Conservation (phyloP, 495 filamentous ascomycete genomes). For the Aspergillus sclerotiicarbonarius region DNA sequence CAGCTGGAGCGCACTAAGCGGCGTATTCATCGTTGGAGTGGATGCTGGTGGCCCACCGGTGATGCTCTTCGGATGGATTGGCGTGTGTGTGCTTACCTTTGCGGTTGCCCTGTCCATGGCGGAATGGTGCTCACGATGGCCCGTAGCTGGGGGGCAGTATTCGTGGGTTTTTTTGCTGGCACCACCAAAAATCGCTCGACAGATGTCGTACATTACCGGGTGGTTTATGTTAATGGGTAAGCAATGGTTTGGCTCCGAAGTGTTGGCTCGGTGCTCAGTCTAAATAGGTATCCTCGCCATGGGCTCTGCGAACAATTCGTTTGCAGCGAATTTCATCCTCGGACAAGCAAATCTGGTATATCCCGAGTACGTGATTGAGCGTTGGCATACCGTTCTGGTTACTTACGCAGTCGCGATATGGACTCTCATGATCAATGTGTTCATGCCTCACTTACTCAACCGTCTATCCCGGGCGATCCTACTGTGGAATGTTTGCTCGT, state of each 20-base stretch:
- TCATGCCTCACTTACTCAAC: constrained; percentile 43
- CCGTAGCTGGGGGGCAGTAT: constrained; percentile 43
- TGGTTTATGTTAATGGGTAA: constrained; percentile 1
- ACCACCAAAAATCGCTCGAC: not conserved
- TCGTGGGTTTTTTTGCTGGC: not conserved
- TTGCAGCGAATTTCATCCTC: constrained; percentile 50
- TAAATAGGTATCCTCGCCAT: constrained; percentile 49
- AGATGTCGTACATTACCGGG: not conserved
- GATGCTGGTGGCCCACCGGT: constrained; percentile 55
- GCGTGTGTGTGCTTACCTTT: constrained; percentile 47
- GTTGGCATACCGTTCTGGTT: constrained; percentile 53
- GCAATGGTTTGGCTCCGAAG: not conserved
- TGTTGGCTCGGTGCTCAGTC: not conserved
- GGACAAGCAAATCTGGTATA: constrained; percentile 49
- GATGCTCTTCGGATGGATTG: constrained; percentile 58
- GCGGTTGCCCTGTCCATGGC: constrained; percentile 58
- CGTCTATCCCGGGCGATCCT: constrained; percentile 45
- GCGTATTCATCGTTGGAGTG: constrained; percentile 56
- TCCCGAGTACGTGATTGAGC: constrained; percentile 45
- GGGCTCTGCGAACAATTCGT: constrained; percentile 53
- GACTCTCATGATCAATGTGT: constrained; percentile 42
- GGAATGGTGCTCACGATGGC: constrained; percentile 56
- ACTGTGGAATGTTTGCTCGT: constrained; percentile 51
- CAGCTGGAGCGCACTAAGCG: constrained; percentile 56
- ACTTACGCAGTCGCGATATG: constrained; percentile 42